Percentiles rank a stretch among this genome's conserved stretches.
Evolutionary conservation across 441 rosid genomes (phyloP).

Genomic region (Gossypium aridum): DNA sequence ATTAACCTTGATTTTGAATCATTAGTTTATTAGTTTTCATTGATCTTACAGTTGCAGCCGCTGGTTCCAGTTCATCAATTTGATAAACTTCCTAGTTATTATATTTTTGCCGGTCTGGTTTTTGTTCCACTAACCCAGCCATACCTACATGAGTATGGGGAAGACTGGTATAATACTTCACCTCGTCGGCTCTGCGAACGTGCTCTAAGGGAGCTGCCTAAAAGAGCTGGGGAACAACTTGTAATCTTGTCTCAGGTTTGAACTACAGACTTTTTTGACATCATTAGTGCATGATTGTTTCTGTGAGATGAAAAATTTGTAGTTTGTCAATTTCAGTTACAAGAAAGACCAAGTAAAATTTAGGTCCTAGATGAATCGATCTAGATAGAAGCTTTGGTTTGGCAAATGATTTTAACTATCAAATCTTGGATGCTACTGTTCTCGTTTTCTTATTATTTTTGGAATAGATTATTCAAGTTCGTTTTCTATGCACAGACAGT

Average conservation of each 20-base stretch:
- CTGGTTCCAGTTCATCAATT: conserved; percentile 82
- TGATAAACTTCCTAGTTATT: conserved; percentile 77
- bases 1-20: conserved; percentile 1
- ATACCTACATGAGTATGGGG: conserved; percentile 82
- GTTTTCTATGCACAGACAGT: not conserved
- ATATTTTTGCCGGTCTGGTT: conserved; percentile 76
- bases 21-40: not conserved
- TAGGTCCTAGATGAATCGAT: not conserved
- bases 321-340: not conserved
- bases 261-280: conserved; percentile 1
- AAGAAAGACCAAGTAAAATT: not conserved
- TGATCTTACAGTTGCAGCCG: conserved; percentile 58
- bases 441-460: not conserved
- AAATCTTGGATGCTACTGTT: conserved; percentile 1
- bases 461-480: not conserved
- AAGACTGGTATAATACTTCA: conserved; percentile 81
- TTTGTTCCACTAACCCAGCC: conserved; percentile 79
- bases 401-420: not conserved
- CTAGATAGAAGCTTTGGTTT: not conserved
- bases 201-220: conserved; percentile 66
- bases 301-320: not conserved
- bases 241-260: conserved; percentile 84
- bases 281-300: not conserved
- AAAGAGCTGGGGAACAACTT: conserved; percentile 63
- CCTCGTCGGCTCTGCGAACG: conserved; percentile 73